A percentile compares a stretch with the other conserved stretches of the same genome.
Evolutionary conservation across 106 monocot genomes (phyloP).

Genomic region (Acorus gramineus): DNA sequence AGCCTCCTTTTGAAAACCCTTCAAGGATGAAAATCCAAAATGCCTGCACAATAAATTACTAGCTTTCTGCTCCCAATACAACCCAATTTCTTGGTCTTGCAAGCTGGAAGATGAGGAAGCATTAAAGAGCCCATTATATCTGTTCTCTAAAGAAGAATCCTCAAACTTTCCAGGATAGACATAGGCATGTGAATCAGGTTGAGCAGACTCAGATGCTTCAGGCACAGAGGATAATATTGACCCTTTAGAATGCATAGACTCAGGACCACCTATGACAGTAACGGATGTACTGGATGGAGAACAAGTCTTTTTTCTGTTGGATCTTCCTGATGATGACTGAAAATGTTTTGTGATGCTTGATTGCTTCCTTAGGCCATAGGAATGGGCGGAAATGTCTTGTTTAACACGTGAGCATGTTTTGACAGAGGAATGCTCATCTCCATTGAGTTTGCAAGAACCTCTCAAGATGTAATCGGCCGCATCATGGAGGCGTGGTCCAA

Average conservation of each 20-base stretch:
- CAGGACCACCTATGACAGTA: conserved; percentile 5
- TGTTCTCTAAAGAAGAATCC: conserved; percentile 8
- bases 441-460: conserved; percentile 9
- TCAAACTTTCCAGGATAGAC: not conserved
- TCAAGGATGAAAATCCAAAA: conserved; percentile 79
- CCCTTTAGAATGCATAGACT: conserved; percentile 6
- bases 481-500: conserved; percentile 57
- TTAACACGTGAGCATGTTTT: not conserved
- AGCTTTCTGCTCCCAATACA: conserved; percentile 36
- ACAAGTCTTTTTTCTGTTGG: conserved; percentile 4
- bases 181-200: conserved; percentile 3
- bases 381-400: not conserved
- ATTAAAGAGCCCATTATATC: not conserved
- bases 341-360: conserved; percentile 57
- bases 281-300: conserved; percentile 15
- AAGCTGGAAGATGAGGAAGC: conserved; percentile 5
- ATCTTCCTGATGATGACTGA: conserved; percentile 11
- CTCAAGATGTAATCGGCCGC: conserved; percentile 70
- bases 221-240: not conserved
- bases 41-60: conserved; percentile 38
- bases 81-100: conserved; percentile 7
- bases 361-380: conserved; percentile 33
- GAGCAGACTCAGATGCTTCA: conserved; percentile 5
- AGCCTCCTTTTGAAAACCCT: conserved; percentile 84
- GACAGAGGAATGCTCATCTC: conserved; percentile 9